Evolutionary conservation across 352 stramenopile species (phyloP), one percentile per base, ranked within the genome.

Genomic region (Phytophthora multivora): DNA sequence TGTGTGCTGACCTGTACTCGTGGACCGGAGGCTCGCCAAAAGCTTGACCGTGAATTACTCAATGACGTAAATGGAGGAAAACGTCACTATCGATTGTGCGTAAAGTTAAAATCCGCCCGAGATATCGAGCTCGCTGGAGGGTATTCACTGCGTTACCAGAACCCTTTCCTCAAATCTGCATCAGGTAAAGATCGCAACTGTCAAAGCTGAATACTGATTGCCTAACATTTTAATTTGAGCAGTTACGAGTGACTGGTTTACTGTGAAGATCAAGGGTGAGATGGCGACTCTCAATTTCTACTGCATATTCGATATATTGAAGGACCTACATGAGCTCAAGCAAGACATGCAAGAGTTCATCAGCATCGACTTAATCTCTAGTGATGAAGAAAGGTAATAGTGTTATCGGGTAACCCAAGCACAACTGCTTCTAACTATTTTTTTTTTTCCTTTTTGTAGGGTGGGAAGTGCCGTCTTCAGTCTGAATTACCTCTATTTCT

Each of bases 401-500:
- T 4, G 39, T 18, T 13, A 16, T n/a, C 23, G 6, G 31, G 51
- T 40, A 13, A 36, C 43, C 2, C 3, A 26, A 25, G 43, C 18
- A 26, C 33, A 7, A 47, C 19, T 30, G 21, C 5, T 3, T 11
- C 19, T 40, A 45, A 51, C n/a, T n/a, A n/a, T n/a, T n/a, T n/a
- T n/a, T n/a, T n/a, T 4, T 5, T 42, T 46, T 25, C 28, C 7
- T 16, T 53, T 23, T 3, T 35, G 11, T 57, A 73, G 64, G 26
- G 58, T 83, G 2, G 82, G 75, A 16, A 78, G 45, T 31, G 68
- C 75, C 5, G 52, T 82, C 10, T 93, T 93, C 64, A 91, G 77
- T 50, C 63, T 93, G n/a, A 89, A 82, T 51, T 93, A 88, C 35
- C 41, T 93, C 12, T 91, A 73, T 51, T 90, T 83, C 30, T 90